Percentiles rank a stretch among this genome's conserved stretches.
Conservation (phyloP, 768 basidiomycete species). For the Nidula microcarpa region DNA sequence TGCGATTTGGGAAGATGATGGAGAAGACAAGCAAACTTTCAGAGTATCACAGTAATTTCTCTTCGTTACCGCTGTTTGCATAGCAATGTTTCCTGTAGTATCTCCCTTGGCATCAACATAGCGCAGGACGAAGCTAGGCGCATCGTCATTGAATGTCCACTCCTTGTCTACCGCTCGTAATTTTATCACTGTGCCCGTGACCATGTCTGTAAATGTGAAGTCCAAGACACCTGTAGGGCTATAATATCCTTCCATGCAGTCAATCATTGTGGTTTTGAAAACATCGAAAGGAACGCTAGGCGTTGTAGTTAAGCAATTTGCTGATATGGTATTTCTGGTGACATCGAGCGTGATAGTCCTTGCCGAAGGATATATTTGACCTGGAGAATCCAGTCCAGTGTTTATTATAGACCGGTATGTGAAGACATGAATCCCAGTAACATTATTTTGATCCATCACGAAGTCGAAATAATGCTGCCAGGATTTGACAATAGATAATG, state of each 20-base stretch:
- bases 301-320: background rate
- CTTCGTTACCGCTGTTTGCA: conserved; percentile 11
- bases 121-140: conserved; percentile 8
- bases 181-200: background rate
- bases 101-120: background rate
- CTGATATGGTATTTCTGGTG: background rate
- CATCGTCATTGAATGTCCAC: conserved; percentile 10
- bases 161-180: conserved; percentile 6
- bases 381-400: background rate
- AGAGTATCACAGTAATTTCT: conserved; percentile 9
- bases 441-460: background rate
- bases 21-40: conserved; percentile 8
- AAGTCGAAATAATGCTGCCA: background rate
- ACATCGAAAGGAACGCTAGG: background rate
- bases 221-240: background rate
- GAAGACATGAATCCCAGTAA: background rate
- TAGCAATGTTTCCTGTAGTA: background rate
- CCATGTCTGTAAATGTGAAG: background rate
- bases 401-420: background rate
- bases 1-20: background rate
- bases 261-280: background rate
- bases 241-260: background rate
- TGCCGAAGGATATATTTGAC: background rate
- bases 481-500: background rate
- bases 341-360: background rate